phyloP scores from a whole-genome alignment of 169 alveolate genomes.

The Blepharisma undulans region DNA sequence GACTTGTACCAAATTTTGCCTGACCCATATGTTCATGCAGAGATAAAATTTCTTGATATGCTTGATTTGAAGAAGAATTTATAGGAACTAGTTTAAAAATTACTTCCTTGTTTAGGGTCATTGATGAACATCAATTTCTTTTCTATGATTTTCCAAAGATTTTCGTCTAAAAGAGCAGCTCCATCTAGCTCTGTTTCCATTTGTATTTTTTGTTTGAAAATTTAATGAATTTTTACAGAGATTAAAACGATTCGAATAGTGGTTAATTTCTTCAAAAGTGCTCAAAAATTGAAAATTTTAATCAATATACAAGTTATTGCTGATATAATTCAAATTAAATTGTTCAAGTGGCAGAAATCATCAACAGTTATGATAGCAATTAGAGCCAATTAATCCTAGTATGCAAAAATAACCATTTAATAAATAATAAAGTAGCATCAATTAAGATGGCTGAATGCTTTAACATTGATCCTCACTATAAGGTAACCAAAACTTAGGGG shows the following conservation, averaged over 20 bases:
- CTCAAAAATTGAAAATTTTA: no score
- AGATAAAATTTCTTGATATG: background rate
- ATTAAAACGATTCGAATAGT: no score
- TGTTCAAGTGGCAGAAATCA: no score
- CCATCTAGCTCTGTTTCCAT: conserved; percentile 7
- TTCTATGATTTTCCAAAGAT: conserved; percentile 31
- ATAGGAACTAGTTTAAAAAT: background rate
- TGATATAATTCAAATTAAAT: no score
- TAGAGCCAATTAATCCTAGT: no score
- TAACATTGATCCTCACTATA: background rate
- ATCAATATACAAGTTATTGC: no score
- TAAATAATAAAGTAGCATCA: no score
- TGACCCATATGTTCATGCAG: conserved; percentile 14
- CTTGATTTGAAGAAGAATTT: background rate
- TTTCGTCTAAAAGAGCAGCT: conserved; percentile 14
- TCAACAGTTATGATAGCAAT: no score
- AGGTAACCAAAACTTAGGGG: background rate
- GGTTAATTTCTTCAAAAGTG: no score
- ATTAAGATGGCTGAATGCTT: background rate
- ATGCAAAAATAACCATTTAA: no score
- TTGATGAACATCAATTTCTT: conserved; percentile 28
- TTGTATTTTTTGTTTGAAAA: no score
- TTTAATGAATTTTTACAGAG: no score
- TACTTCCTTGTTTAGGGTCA: conserved; percentile 23
- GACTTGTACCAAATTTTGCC: background rate